Evolutionary conservation across 2,329 filamentous ascomycete species (phyloP), one percentile per base, ranked within the genome.

Genomic region (Balansia obtecta): DNA sequence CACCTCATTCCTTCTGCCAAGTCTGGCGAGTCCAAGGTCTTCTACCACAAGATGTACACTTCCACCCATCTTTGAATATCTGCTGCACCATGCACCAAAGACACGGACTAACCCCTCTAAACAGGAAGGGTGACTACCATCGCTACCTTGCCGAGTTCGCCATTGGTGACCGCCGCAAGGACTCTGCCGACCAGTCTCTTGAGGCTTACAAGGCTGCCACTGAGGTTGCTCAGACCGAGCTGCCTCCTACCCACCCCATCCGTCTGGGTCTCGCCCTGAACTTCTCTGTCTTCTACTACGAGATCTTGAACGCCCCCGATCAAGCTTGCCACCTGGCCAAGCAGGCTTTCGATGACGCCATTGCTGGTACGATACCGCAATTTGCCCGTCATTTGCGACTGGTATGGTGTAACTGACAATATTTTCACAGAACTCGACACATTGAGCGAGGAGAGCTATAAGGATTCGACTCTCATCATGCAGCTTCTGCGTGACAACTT

Each of bases 261-360:
- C 90, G 91, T 66, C 87, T 97, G 59, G 91, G 91, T 71, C 85
- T 97, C 65, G 91, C 91, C 59, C 83, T 97, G 62, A 97, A 96
- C 85, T 96, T 97, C 83, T 95, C 90, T 58, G 90, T 96, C 66
- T 97, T 96, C 81, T 97, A 97, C 85, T 98, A 98, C 72, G 93
- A 98, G 83, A 98, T 97, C 70, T 80, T 97, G 65, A 98, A 97
- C 80, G 89, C 91, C 42, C 91, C 91, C 57, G 93, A 97, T 71
- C 91, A 94, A 76, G 91, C 90, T 68, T 96, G 91, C 84, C 90
- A 95, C 72, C 83, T 96, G 61, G 91, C 91, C 72, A 97, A 97
- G 83, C 91, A 97, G 79, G 91, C 93, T 46, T 97, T 97, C 66
- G 91, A 97, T 69, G 91, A 97, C 73, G 91, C 91, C 60, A 96